phyloP scores from a whole-genome alignment of 1,284 basidiomycete species.

The Pisolithus thermaeus region DNA sequence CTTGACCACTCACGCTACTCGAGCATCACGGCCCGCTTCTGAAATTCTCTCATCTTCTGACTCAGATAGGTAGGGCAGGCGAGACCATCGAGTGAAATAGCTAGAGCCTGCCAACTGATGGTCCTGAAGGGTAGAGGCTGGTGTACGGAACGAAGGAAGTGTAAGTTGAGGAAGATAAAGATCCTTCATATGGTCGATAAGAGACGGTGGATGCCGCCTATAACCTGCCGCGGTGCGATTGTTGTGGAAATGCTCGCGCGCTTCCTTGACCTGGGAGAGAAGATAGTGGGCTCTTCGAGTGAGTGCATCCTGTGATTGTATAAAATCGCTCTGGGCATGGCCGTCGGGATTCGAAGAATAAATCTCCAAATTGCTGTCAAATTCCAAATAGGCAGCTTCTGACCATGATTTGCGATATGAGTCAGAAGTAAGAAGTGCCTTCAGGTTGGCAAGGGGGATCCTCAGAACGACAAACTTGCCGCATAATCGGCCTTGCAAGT shows the following conservation, averaged over 20 bases:
- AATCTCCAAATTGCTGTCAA: conserved; percentile 61
- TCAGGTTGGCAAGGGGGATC: conserved; percentile 43
- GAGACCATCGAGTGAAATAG: conserved; percentile 18
- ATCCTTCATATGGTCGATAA: conserved; percentile 37
- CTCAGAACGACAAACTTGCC: conserved; percentile 53
- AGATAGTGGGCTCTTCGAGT: conserved; percentile 64
- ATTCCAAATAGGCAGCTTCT: conserved; percentile 53
- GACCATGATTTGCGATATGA: conserved; percentile 52
- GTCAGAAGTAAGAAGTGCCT: conserved; percentile 40
- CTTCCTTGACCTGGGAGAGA: conserved; percentile 34
- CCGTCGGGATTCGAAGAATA: conserved; percentile 56
- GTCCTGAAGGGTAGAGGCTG: conserved; percentile 1
- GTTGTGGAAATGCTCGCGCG: conserved; percentile 6
- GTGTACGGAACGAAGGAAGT: conserved; percentile 29
- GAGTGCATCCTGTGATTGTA: conserved; percentile 63
- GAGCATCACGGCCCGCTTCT: conserved; percentile 61
- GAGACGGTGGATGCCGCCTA: conserved; percentile 12
- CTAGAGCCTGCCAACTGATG: conserved; percentile 9
- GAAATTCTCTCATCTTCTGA: conserved; percentile 60
- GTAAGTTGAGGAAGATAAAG: conserved; percentile 53
- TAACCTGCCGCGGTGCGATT: neutral
- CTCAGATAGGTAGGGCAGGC: conserved; percentile 42
- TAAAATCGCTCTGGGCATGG: conserved; percentile 61
- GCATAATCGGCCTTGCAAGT: conserved; percentile 62
- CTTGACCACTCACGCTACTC: conserved; percentile 47